Evolutionary conservation across 1,284 basidiomycete species (phyloP).

Genomic region (Rhodotorula sp.): DNA sequence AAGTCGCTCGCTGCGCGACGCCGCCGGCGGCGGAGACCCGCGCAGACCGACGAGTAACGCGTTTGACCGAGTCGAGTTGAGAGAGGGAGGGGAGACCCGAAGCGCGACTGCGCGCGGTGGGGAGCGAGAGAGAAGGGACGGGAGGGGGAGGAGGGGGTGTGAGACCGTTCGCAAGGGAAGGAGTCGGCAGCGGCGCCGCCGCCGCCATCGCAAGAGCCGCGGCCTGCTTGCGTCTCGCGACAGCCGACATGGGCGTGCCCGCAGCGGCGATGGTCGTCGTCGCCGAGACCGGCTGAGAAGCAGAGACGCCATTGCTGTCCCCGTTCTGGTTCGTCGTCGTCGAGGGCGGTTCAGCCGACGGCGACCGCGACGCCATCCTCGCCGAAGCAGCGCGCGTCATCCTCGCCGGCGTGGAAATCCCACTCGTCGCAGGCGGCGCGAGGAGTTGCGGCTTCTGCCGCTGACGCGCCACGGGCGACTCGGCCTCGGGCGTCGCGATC

Average conservation of each 20-base stretch:
- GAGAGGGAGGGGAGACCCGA: conserved; percentile 10
- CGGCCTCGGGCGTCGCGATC: neutral
- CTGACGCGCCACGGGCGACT: neutral
- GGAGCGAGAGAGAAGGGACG: neutral
- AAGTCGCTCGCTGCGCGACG: neutral
- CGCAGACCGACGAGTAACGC: neutral
- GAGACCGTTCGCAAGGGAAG: neutral
- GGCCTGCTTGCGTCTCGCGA: neutral
- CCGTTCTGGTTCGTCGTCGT: no score
- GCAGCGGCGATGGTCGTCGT: neutral
- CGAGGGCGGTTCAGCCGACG: conserved; percentile 3
- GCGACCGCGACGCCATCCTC: conserved; percentile 8
- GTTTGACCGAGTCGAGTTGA: conserved; percentile 10
- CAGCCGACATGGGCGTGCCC: neutral
- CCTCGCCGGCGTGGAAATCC: neutral
- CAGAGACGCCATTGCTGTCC: neutral
- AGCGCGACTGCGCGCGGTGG: neutral
- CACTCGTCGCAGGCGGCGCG: neutral
- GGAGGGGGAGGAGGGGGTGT: neutral
- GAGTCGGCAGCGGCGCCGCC: neutral
- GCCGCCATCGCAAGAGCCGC: neutral
- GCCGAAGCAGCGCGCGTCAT: conserved; percentile 10
- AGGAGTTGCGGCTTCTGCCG: neutral
- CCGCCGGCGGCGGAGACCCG: neutral
- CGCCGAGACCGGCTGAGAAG: neutral